phyloP scores from a whole-genome alignment of 2,329 filamentous ascomycete species.

The Fusarium denticulatum region DNA sequence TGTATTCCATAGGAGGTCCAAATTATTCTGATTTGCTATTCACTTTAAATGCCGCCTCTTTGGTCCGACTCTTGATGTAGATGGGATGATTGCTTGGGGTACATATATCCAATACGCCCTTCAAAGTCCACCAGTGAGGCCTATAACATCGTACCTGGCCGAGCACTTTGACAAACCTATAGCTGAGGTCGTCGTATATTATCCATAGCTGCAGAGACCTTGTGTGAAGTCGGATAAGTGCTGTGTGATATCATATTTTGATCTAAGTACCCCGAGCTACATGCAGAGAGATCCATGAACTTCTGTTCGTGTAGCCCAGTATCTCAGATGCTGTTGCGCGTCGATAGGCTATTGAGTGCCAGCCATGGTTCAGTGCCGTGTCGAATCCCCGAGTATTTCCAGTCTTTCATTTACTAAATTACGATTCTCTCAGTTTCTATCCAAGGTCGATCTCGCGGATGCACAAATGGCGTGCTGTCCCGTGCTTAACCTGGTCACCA shows the following conservation, averaged over 20 bases:
- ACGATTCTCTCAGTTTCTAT: neutral
- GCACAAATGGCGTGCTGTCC: constrained; percentile 38
- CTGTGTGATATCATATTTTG: neutral
- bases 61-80: neutral
- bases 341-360: constrained; percentile 1
- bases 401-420: neutral
- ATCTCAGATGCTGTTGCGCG: neutral
- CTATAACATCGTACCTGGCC: neutral
- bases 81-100: neutral
- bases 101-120: neutral
- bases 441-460: constrained; percentile 18
- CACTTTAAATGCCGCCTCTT: neutral
- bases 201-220: neutral
- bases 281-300: neutral
- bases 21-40: neutral
- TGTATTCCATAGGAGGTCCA: neutral
- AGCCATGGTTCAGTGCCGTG: neutral
- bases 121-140: neutral
- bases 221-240: neutral
- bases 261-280: neutral
- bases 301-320: neutral
- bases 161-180: neutral
- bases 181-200: neutral
- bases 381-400: neutral
- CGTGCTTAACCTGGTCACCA: constrained; percentile 33